A percentile compares a stretch with the other conserved stretches of the same genome.
Evolutionary conservation across 139 green algal species (phyloP).

Genomic region (Yamagishiella unicocca): DNA sequence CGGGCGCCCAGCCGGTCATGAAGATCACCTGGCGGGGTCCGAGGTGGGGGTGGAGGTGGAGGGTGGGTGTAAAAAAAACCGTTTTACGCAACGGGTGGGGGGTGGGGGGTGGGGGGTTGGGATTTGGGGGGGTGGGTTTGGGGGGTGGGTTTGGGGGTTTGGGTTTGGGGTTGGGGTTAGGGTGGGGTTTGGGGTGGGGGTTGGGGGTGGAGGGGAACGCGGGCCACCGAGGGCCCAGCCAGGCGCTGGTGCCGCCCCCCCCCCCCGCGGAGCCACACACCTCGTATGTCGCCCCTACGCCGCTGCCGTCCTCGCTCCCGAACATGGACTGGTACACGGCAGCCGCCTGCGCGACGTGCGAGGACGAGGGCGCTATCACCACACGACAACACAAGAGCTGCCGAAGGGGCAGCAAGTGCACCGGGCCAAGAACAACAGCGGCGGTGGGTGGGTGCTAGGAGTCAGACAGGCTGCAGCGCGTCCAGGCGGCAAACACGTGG

Average conservation of each 20-base stretch:
- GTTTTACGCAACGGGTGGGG: not conserved
- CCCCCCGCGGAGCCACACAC: slow-evolving; percentile 32
- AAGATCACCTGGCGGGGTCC: slow-evolving; percentile 80
- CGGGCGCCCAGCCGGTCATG: slow-evolving; percentile 89
- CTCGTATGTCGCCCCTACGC: slow-evolving; percentile 63
- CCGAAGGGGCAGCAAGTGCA: too few relatives aligned
- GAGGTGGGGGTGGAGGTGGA: not conserved
- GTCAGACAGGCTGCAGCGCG: too few relatives aligned
- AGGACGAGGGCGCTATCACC: too few relatives aligned
- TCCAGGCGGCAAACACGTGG: too few relatives aligned
- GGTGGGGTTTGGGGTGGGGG: too few relatives aligned
- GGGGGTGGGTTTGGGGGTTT: not conserved
- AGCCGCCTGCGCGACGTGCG: slow-evolving; percentile 60
- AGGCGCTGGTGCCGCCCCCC: not conserved
- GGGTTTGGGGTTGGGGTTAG: not conserved
- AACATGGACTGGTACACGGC: slow-evolving; percentile 81
- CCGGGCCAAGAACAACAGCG: too few relatives aligned
- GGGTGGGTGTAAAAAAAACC: too few relatives aligned
- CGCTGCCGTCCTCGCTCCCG: slow-evolving; percentile 7
- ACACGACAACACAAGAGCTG: too few relatives aligned
- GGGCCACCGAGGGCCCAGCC: not conserved
- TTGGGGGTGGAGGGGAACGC: not conserved
- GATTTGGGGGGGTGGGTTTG: not conserved
- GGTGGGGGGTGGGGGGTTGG: not conserved
- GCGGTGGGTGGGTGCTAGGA: too few relatives aligned